phyloP scores from a whole-genome alignment of 1,284 basidiomycete genomes.

The Cryptococcus deneoformans region DNA sequence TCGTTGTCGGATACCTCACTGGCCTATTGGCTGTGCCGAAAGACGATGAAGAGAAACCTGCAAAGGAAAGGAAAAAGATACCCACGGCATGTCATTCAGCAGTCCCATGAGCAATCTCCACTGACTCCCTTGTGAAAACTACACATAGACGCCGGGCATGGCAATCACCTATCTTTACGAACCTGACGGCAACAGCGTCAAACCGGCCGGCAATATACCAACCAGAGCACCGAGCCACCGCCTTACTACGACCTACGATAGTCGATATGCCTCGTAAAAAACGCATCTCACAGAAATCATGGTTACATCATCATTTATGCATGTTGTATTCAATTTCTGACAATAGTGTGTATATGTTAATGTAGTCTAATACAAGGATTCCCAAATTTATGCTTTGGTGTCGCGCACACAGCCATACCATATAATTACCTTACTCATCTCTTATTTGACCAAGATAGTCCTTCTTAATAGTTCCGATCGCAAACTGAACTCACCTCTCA shows the following conservation, averaged over 20 bases:
- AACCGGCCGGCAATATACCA: constrained; percentile 22
- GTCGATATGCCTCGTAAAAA: constrained; percentile 30
- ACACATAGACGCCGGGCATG: constrained; percentile 30
- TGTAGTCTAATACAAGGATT: background rate
- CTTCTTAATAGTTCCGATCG: constrained; percentile 92
- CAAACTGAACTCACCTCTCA: constrained; percentile 59
- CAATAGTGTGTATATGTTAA: background rate
- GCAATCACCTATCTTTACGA: constrained; percentile 40
- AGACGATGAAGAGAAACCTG: constrained; percentile 22
- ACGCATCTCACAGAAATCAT: background rate
- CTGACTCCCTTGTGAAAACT: background rate
- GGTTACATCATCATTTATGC: background rate
- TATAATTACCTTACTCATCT: constrained; percentile 25
- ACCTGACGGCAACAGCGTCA: constrained; percentile 18
- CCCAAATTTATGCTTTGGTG: too few species aligned
- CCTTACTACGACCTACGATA: constrained; percentile 29
- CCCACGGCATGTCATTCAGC: constrained; percentile 20
- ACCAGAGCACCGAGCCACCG: constrained; percentile 32
- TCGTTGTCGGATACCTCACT: constrained; percentile 26
- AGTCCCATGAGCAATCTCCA: too few species aligned
- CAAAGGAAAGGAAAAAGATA: constrained; percentile 22
- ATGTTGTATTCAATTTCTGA: background rate
- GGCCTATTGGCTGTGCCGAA: constrained; percentile 19
- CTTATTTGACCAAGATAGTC: constrained; percentile 83
- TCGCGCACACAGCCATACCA: background rate